phyloP scores from a whole-genome alignment of 495 filamentous ascomycete genomes.

The Massariosphaeria phaeospora region DNA sequence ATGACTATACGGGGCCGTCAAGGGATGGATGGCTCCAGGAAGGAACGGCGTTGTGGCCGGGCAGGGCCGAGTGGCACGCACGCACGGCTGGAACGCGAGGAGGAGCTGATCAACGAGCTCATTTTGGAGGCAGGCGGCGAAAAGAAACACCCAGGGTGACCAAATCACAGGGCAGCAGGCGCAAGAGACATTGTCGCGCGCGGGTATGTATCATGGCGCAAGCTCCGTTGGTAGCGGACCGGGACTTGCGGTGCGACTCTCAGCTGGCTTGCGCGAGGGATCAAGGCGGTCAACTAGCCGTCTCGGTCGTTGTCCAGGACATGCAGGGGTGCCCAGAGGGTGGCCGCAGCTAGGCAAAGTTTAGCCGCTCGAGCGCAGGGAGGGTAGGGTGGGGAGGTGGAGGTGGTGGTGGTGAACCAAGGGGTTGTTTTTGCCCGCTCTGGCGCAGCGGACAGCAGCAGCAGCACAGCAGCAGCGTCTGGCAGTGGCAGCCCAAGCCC shows the following conservation, averaged over 20 bases:
- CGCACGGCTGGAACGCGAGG: slow-evolving; percentile 31
- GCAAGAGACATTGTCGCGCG: slow-evolving; percentile 16
- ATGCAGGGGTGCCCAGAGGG: too few species aligned
- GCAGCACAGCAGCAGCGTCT: too few species aligned
- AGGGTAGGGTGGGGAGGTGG: too few species aligned
- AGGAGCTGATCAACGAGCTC: slow-evolving; percentile 30
- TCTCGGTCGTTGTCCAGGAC: too few species aligned
- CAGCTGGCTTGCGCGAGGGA: slow-evolving; percentile 28
- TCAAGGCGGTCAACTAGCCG: slow-evolving; percentile 32
- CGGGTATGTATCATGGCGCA: slow-evolving; percentile 38
- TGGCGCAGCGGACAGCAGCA: too few species aligned
- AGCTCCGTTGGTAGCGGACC: slow-evolving; percentile 31
- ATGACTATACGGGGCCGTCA: slow-evolving; percentile 25
- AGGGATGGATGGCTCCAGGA: slow-evolving; percentile 18
- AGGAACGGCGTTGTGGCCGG: slow-evolving; percentile 31
- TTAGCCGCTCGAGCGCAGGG: too few species aligned
- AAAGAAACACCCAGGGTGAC: slow-evolving; percentile 28
- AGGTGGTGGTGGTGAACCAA: too few species aligned
- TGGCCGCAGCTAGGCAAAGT: too few species aligned
- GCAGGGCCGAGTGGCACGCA: slow-evolving; percentile 31
- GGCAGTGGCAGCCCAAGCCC: too few species aligned
- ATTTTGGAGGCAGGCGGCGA: slow-evolving; percentile 31
- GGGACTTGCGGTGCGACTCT: slow-evolving; percentile 29
- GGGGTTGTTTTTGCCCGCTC: too few species aligned
- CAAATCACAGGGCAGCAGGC: slow-evolving; percentile 29